These are phyloP conservation scores for Anisodus acutangulus DNA, from an alignment of 257 asterid genomes.

Conservation along the genomic window DNA sequence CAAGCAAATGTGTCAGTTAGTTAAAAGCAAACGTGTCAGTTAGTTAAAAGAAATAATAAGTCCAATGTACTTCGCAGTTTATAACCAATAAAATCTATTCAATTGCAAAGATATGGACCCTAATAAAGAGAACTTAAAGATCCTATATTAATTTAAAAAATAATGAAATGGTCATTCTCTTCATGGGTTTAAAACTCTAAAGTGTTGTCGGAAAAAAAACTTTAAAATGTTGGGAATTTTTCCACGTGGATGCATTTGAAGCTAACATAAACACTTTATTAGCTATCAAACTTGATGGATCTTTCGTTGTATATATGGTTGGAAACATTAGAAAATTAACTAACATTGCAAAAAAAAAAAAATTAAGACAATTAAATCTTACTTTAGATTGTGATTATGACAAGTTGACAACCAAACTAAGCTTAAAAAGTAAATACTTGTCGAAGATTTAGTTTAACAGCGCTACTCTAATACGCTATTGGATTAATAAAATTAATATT, in stretches of 20 bases:
- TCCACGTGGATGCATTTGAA: neutral
- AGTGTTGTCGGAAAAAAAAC: too few species aligned
- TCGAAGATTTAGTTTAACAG: neutral
- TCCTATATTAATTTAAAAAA: too few species aligned
- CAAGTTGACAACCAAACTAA: neutral
- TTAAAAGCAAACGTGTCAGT: neutral
- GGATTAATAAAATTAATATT: neutral
- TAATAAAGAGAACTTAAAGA: neutral
- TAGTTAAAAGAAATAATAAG: neutral
- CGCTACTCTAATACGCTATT: neutral
- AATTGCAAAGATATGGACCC: neutral
- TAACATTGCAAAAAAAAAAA: neutral
- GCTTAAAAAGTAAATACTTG: neutral
- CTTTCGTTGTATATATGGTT: neutral
- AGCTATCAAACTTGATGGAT: neutral
- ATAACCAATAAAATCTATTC: neutral
- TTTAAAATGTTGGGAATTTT: neutral
- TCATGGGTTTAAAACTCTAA: neutral
- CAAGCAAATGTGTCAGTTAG: neutral
- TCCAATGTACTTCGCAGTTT: neutral
- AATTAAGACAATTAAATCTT: neutral
- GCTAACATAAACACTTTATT: conserved; percentile 10
- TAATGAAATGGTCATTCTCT: neutral
- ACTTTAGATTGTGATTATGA: neutral
- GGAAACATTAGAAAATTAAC: neutral